Percentiles rank a stretch among this genome's conserved stretches.
Evolutionary conservation across 345 rosid genomes (phyloP).

Genomic region (Brassica napus): DNA sequence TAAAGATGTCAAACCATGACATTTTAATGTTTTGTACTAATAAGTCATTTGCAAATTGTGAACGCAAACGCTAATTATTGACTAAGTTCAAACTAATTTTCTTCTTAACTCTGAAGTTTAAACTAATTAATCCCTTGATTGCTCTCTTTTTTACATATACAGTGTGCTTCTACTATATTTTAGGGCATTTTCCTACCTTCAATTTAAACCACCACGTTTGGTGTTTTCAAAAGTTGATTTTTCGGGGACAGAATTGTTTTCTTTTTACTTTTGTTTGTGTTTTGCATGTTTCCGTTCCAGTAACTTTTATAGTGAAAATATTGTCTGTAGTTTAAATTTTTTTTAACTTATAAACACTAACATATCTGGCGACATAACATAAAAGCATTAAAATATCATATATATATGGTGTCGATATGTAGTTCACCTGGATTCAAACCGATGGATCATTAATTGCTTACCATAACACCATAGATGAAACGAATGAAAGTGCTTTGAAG

Average conservation of each 20-base stretch:
- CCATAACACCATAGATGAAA: conserved; percentile 50
- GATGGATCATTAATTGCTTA: conserved; percentile 19
- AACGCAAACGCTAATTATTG: not conserved
- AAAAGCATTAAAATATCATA: no score
- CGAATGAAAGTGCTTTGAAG: conserved; percentile 46
- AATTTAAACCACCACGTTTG: not conserved
- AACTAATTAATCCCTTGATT: not conserved
- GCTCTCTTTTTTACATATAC: not conserved
- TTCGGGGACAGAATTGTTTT: no score
- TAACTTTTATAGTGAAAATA: not conserved
- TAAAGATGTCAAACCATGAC: not conserved
- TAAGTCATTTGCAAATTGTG: not conserved
- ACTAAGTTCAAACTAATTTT: not conserved
- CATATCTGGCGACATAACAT: not conserved
- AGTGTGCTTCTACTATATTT: not conserved
- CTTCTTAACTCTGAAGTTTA: not conserved
- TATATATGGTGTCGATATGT: not conserved
- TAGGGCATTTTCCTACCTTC: not conserved
- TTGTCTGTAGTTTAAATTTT: not conserved
- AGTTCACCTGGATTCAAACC: not conserved
- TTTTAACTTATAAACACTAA: not conserved
- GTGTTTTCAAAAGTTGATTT: not conserved
- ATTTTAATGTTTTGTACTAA: not conserved
- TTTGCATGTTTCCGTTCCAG: not conserved
- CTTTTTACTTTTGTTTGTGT: not conserved